Evolutionary conservation across 139 green algal species (phyloP), one percentile per base, ranked within the genome.

Genomic region (Eudorina sp.): DNA sequence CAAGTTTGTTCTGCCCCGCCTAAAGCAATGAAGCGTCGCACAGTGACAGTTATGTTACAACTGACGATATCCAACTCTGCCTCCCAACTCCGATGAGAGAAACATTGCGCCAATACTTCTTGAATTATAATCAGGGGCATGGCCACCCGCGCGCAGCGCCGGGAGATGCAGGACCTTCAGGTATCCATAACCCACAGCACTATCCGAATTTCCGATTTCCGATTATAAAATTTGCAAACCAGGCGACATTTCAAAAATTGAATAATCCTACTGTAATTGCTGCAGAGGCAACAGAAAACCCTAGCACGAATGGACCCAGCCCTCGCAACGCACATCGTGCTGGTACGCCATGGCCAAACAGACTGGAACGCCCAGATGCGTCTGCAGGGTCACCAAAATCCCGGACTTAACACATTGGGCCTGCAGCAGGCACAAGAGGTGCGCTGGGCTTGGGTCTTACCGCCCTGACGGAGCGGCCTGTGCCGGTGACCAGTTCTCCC

Each of bases 291-390:
- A 38, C 64, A 19, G 27, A 87, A 87, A 31, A 29, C 53, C 2
- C 40, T 41, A 0, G 31, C 81, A 1, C 64, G 64, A 19, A 87
- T 87, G 81, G 62, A 87, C 25, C 23, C 62, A 5, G 31, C 51
- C 7, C 23, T 31, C 25, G 53, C 68, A 19, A 69, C 83, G 4
- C 46, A 34, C 9, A 3, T 91, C 18, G 16, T 84, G 0, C 72
- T 91, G 14, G 78, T 89, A 0, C 48, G 88, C 29, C 88, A 91
- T 36, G 88, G 88, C n/a, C n/a, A 88, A 68, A 91, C 88, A n/a
- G 79, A 73, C 55, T 91, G 88, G 88, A 91, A 91, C 69, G 78
- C 53, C 27, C 53, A 91, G 55, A 64, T 34, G 38, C 53, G 88
- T 27, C 79, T 91, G 29, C 88, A 91, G 53, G 88, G 88, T 19